Conservation (phyloP, 495 filamentous ascomycete species). For the Pseudoneurospora amorphoporcata region DNA sequence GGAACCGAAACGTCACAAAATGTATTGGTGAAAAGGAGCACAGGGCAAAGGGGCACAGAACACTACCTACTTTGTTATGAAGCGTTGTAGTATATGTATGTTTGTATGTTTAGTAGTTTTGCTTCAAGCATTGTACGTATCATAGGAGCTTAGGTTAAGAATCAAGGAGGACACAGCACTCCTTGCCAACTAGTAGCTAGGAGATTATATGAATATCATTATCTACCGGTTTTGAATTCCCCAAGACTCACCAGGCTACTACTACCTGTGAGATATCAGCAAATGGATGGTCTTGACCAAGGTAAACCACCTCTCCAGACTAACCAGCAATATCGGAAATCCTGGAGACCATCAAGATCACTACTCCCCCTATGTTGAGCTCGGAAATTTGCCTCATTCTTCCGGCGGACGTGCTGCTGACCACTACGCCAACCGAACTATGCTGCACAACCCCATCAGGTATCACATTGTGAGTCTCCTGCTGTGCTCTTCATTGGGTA, state of each 20-base stretch:
- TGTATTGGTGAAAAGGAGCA: neutral
- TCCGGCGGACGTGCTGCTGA: no score
- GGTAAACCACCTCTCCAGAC: neutral
- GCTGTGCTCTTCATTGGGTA: no score
- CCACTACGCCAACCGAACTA: no score
- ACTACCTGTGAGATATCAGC: neutral
- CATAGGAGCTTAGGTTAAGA: neutral
- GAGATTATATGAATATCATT: neutral
- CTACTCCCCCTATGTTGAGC: neutral
- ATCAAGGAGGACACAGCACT: neutral
- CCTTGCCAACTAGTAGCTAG: neutral
- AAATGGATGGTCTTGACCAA: neutral
- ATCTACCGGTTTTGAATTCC: neutral
- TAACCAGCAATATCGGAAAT: neutral
- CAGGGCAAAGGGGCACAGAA: neutral
- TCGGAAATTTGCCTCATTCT: neutral
- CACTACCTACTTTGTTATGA: neutral
- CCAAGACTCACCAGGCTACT: neutral
- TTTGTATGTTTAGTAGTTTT: neutral
- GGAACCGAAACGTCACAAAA: neutral
- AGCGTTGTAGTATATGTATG: neutral
- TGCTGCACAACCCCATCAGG: no score
- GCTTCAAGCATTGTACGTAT: neutral
- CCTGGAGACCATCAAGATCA: neutral
- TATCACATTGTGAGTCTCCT: no score